phyloP scores from a whole-genome alignment of 2,329 filamentous ascomycete species.

The Helotiales sp. region DNA sequence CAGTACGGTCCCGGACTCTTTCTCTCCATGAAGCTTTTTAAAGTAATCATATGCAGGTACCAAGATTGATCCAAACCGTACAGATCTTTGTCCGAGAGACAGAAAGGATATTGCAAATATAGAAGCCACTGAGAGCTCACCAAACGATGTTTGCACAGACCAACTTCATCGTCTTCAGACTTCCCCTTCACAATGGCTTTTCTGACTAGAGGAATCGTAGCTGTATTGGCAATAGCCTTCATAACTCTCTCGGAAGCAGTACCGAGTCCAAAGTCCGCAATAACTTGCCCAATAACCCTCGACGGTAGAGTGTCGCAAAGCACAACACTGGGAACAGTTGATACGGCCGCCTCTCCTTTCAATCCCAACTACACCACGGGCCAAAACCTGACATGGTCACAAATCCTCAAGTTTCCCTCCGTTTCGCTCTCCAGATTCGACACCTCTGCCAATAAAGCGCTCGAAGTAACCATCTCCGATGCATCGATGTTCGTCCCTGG shows the following conservation, averaged over 20 bases:
- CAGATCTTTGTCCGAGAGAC: neutral
- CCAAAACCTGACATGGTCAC: slow-evolving; percentile 55
- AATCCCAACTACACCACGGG: slow-evolving; percentile 59
- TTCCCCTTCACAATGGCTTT: neutral
- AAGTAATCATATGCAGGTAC: neutral
- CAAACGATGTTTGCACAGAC: neutral
- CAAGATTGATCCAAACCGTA: neutral
- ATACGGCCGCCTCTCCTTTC: slow-evolving; percentile 50
- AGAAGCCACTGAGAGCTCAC: neutral
- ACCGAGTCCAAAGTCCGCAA: slow-evolving; percentile 20
- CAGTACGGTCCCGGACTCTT: neutral
- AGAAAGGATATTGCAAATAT: neutral
- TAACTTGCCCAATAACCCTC: slow-evolving; percentile 48
- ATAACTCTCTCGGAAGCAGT: slow-evolving; percentile 2
- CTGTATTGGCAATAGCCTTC: neutral
- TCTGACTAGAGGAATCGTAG: neutral
- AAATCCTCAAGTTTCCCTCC: slow-evolving; percentile 54
- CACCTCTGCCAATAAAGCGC: slow-evolving; percentile 9
- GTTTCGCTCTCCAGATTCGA: slow-evolving; percentile 37
- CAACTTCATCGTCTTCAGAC: neutral
- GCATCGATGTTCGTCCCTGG: slow-evolving; percentile 60
- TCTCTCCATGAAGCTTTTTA: neutral
- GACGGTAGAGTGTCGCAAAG: slow-evolving; percentile 51
- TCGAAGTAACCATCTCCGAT: slow-evolving; percentile 46
- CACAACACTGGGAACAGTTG: slow-evolving; percentile 48